Percentiles rank a stretch among this genome's conserved stretches.
Conservation (phyloP, 768 basidiomycete species). For the Hirschioporus abietinus region DNA sequence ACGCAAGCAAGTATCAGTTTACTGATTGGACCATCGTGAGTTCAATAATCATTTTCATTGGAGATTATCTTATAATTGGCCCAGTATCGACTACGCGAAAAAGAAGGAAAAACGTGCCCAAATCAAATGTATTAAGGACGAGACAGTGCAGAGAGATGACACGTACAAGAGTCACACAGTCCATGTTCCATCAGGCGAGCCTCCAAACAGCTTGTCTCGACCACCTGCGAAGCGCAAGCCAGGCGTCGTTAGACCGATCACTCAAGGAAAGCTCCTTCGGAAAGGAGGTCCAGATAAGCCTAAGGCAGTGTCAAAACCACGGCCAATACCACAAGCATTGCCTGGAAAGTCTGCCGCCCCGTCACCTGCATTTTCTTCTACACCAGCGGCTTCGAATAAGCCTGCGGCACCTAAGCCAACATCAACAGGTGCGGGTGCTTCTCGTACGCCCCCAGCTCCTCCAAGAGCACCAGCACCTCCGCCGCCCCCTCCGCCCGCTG, state of each 20-base stretch:
- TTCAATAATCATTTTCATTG: slow-evolving; percentile 12
- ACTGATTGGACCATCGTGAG: slow-evolving; percentile 73
- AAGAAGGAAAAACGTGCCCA: slow-evolving; percentile 93
- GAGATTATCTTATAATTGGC: slow-evolving; percentile 9
- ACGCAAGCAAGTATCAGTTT: slow-evolving; percentile 75
- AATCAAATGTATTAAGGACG: slow-evolving; percentile 88
- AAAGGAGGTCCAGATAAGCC: slow-evolving; percentile 62
- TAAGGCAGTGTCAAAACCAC: slow-evolving; percentile 44
- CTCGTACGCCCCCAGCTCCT: slow-evolving; percentile 40
- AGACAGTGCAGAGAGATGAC: slow-evolving; percentile 72
- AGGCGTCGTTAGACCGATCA: slow-evolving; percentile 79
- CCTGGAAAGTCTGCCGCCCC: slow-evolving; percentile 48
- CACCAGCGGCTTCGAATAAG: slow-evolving; percentile 29
- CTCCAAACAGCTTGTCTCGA: slow-evolving; percentile 72
- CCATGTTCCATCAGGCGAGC: slow-evolving; percentile 83
- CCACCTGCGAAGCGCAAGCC: slow-evolving; percentile 86
- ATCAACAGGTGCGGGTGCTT: slow-evolving; percentile 29
- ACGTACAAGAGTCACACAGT: slow-evolving; percentile 92
- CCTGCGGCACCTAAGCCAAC: slow-evolving; percentile 18
- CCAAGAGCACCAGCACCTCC: slow-evolving; percentile 46
- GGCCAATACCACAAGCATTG: slow-evolving; percentile 59
- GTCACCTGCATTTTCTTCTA: slow-evolving; percentile 30
- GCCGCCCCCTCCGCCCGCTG: slow-evolving; percentile 44
- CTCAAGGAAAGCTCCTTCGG: slow-evolving; percentile 74
- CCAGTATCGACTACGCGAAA: slow-evolving; percentile 83